Base-by-base conservation (phyloP, 1,139 yeast species). In the Debaryomyces sp. region DNA sequence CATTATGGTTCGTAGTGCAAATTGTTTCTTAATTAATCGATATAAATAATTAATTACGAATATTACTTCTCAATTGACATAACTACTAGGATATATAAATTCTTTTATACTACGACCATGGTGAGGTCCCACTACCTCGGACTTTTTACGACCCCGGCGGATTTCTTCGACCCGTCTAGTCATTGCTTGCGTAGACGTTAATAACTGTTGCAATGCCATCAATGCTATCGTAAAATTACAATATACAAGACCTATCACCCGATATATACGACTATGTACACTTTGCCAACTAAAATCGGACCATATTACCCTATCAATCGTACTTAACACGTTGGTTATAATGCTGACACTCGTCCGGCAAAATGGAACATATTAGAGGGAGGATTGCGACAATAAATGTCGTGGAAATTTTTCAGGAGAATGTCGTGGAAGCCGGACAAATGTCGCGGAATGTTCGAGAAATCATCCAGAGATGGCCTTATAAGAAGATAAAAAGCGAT, bases 1-100 rank as follows among this genome's bases (percentile, higher is more conserved):
- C 98, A 92, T 89, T 49, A 32, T 58, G 34, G 13, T 36, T 36
- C 32, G 22, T 37, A 18, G n/a, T 30, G 23, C 24, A 29, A 40
- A 30, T 30, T 41, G 36, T 23, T 30, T 42, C 39, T 42, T 34
- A 33, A 13, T 34, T 34, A 35, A 42, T 42, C 33, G 32, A 18
- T 10, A 18, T 10, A 33, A 24, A 34, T 33, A 42, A 24, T 42
- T 23, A 26, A 23, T 39, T 22, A 41, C 36, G 36, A 41, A 18
- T 41, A 30, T 32, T 30, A 8, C 21, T n/a, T 22, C 21, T n/a
- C 35, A 30, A 29, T 23, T 29, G 18, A 9, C 12, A 6, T n/a
- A 21, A 30, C 17, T 21, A 21, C 7, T 39, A 17, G 36, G 43
- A 29, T 21, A 41, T 32, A 18, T n/a, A n/a, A 21, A 21, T 41